Conservation (phyloP, 768 basidiomycete species). For the Obba rivulosa region DNA sequence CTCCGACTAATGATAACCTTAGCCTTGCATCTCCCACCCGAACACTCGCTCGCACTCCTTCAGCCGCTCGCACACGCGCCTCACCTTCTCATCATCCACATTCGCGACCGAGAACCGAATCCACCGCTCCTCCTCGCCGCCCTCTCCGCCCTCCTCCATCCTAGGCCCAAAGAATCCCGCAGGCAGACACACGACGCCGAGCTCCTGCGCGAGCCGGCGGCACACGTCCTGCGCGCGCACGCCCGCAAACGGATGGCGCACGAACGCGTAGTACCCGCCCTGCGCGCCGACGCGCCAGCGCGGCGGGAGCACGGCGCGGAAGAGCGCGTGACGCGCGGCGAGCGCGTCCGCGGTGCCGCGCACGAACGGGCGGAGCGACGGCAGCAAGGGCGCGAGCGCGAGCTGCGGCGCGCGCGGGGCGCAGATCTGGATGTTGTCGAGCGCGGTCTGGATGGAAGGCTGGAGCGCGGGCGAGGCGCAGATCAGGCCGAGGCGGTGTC, state of each 20-base stretch:
- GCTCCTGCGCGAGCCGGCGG: conserved; percentile 48
- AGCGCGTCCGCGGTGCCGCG: conserved; percentile 43
- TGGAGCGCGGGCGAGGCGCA: conserved; percentile 55
- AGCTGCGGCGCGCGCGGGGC: conserved; percentile 68
- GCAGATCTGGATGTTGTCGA: conserved; percentile 81
- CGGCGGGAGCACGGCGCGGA: conserved; percentile 40
- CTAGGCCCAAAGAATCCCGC: conserved; percentile 50
- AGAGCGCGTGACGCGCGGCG: conserved; percentile 48
- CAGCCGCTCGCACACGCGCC: conserved; percentile 47
- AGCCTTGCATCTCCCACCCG: conserved; percentile 30
- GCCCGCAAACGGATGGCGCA: conserved; percentile 54
- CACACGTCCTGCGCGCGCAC: conserved; percentile 50
- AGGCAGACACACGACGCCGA: conserved; percentile 66
- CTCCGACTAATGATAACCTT: not conserved
- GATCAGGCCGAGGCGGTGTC: conserved; percentile 73
- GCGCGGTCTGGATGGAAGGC: conserved; percentile 46
- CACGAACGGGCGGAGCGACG: conserved; percentile 49
- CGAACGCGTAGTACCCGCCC: conserved; percentile 79
- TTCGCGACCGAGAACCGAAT: conserved; percentile 80
- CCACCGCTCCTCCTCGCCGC: conserved; percentile 51
- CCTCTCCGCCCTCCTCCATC: conserved; percentile 20
- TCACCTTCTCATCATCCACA: conserved; percentile 58
- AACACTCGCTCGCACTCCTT: conserved; percentile 32
- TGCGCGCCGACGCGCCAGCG: conserved; percentile 60
- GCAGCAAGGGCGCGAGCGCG: conserved; percentile 54